Evolutionary conservation across 1,139 yeast genomes (phyloP).

Genomic region (Wickerhamomyces sp.): DNA sequence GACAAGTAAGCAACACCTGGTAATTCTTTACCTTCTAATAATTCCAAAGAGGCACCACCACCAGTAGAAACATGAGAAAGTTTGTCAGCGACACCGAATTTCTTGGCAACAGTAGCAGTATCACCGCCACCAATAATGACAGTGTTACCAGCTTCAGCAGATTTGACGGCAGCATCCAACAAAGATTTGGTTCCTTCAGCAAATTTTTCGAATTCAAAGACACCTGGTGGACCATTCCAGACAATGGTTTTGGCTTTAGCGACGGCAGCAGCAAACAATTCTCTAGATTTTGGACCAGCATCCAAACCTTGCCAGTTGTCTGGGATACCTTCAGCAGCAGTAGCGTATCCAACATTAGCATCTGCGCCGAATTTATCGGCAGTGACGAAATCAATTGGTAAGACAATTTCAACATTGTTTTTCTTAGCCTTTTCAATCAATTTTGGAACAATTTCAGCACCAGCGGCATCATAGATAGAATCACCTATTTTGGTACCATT

Average conservation of each 20-base stretch:
- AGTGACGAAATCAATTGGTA: constrained; percentile 91
- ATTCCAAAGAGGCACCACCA: constrained; percentile 98
- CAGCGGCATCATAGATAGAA: constrained; percentile 86
- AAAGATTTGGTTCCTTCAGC: constrained; percentile 85
- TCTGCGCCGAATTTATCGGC: constrained; percentile 92
- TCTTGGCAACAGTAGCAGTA: constrained; percentile 98
- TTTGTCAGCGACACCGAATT: constrained; percentile 91
- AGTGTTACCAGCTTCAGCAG: constrained; percentile 84
- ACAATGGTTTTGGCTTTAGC: constrained; percentile 93
- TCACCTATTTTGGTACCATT: constrained; percentile 82
- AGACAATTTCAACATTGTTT: constrained; percentile 84
- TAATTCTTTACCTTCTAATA: constrained; percentile 94
- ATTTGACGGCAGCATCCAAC: constrained; percentile 80
- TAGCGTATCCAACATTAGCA: constrained; percentile 76
- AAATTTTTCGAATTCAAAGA: constrained; percentile 89
- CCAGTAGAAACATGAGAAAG: constrained; percentile 97
- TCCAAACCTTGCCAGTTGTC: constrained; percentile 94
- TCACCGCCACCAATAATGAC: constrained; percentile 99
- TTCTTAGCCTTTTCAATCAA: constrained; percentile 92
- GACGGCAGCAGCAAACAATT: constrained; percentile 72
- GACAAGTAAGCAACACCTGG: constrained; percentile 95
- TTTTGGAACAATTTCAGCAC: constrained; percentile 87
- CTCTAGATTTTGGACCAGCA: constrained; percentile 81
- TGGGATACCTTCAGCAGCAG: constrained; percentile 85
- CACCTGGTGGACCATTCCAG: constrained; percentile 99